phyloP scores from a whole-genome alignment of 805 yeast species.

The Blastobotrys mokoenaii region DNA sequence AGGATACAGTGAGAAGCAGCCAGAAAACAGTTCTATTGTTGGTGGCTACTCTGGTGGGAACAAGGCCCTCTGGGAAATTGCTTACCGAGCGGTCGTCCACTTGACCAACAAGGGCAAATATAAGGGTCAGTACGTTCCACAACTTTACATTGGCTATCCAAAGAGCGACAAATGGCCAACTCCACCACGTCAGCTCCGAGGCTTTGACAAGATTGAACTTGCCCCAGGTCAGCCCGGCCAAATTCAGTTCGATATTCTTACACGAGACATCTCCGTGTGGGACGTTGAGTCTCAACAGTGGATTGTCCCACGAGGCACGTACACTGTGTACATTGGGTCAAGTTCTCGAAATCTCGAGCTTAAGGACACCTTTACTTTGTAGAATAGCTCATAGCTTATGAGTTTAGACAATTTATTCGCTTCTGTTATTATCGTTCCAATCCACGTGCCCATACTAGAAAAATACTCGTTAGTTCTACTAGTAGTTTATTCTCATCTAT shows the following conservation, averaged over 20 bases:
- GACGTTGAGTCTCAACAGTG: conserved; percentile 48
- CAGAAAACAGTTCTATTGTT: conserved; percentile 19
- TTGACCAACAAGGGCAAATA: conserved; percentile 42
- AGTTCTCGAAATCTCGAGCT: conserved; percentile 15
- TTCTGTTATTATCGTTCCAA: background rate
- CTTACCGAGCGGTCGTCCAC: conserved; percentile 38
- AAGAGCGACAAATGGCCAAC: conserved; percentile 37
- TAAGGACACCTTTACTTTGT: conserved; percentile 10
- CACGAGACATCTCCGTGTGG: conserved; percentile 51
- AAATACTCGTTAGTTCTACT: background rate
- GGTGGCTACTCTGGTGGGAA: conserved; percentile 48
- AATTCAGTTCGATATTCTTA: conserved; percentile 37
- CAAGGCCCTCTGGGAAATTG: conserved; percentile 48
- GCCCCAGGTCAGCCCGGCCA: conserved; percentile 33
- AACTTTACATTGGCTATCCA: conserved; percentile 42
- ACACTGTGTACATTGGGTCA: conserved; percentile 43
- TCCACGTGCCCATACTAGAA: background rate
- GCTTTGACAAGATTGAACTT: conserved; percentile 46
- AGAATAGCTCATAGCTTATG: conserved; percentile 1
- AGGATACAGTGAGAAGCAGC: conserved; percentile 30
- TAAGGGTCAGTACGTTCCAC: conserved; percentile 43
- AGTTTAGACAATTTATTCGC: too few species aligned
- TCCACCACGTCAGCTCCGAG: conserved; percentile 43
- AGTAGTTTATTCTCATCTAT: background rate
- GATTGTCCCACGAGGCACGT: conserved; percentile 49